Percentiles rank a stretch among this genome's conserved stretches.
Conservation (phyloP, 2,329 filamentous ascomycete genomes). For the Atkinsonella texensis region DNA sequence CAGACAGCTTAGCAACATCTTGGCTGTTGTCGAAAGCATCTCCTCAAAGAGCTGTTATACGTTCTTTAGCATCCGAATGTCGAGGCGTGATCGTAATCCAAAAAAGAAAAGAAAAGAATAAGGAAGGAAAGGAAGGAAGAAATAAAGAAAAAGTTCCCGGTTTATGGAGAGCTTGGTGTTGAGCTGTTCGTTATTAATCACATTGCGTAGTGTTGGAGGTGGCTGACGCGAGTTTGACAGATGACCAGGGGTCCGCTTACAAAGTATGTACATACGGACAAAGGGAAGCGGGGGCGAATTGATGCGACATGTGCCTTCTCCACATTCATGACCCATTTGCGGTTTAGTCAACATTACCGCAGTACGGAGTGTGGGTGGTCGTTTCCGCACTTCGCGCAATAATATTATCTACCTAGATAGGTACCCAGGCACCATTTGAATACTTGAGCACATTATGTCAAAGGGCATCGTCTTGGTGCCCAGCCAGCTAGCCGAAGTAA, state of each 20-base stretch:
- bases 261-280: background rate
- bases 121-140: no score
- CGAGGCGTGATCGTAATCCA: background rate
- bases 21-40: background rate
- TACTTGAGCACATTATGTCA: no score
- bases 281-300: background rate
- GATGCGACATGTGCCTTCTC: background rate
- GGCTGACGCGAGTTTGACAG: background rate
- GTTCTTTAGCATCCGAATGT: background rate
- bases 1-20: constrained; percentile 36
- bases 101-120: background rate
- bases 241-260: constrained; percentile 1
- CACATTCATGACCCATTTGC: background rate
- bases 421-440: no score
- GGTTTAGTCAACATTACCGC: no score
- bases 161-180: background rate
- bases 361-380: background rate
- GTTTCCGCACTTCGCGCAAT: no score
- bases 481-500: background rate
- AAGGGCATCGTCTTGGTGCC: background rate
- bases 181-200: background rate
- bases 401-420: background rate
- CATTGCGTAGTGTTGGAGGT: background rate
- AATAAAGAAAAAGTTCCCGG: no score
- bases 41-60: background rate